Evolutionary conservation across 129 eudicot species (phyloP).

Genomic region (Cynara cardunculus): DNA sequence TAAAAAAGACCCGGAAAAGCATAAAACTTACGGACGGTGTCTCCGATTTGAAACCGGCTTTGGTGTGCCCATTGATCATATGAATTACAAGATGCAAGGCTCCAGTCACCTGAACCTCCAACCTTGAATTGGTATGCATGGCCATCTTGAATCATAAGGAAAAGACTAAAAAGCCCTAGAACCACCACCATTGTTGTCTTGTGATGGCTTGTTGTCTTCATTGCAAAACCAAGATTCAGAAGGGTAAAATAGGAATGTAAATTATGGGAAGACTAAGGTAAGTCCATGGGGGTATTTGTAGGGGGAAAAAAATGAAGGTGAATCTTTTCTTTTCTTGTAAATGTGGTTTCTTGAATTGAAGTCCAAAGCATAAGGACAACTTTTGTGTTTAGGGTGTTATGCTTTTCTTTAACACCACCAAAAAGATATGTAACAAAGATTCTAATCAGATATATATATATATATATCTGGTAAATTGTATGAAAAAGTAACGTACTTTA

Average conservation of each 20-base stretch:
- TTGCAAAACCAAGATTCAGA: slow-evolving; percentile 35
- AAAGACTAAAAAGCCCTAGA: slow-evolving; percentile 40
- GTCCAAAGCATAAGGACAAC: slow-evolving; percentile 53
- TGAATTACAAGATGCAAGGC: slow-evolving; percentile 31
- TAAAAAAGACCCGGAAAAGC: not conserved
- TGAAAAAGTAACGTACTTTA: too few relatives aligned
- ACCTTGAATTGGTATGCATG: slow-evolving; percentile 51
- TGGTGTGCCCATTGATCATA: slow-evolving; percentile 78
- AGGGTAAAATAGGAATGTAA: slow-evolving; percentile 15
- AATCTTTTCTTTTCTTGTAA: slow-evolving; percentile 46
- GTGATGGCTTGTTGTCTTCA: slow-evolving; percentile 22
- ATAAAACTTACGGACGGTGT: slow-evolving; percentile 51
- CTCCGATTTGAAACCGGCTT: slow-evolving; percentile 62
- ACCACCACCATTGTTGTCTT: slow-evolving; percentile 15
- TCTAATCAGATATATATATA: not conserved
- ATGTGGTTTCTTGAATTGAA: slow-evolving; percentile 43
- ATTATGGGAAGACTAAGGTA: slow-evolving; percentile 8
- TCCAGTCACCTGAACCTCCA: slow-evolving; percentile 71
- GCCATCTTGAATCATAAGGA: slow-evolving; percentile 38
- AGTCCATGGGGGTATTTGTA: slow-evolving; percentile 43
- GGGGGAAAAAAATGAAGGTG: slow-evolving; percentile 25
- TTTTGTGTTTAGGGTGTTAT: slow-evolving; percentile 38
- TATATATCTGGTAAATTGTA: too few relatives aligned
- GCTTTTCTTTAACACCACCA: slow-evolving; percentile 57
- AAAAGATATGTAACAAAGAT: not conserved